These are phyloP conservation scores for Chalciporus sp. DNA, from an alignment of 1,284 basidiomycete genomes.

Conservation along the genomic window DNA sequence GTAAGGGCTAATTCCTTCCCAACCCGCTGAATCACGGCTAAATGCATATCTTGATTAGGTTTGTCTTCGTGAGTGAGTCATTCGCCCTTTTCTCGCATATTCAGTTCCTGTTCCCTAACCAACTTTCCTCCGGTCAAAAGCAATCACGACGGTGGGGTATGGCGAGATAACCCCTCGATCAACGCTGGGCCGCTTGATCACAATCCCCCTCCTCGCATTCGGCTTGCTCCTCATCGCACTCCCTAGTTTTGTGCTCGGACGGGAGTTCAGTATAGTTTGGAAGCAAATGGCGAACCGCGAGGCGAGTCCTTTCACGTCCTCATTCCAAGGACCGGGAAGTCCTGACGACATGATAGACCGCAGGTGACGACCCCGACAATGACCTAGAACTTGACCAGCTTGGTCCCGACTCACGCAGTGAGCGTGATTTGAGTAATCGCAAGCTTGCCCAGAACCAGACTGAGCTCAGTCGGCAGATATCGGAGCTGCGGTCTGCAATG, in stretches of 20 bases:
- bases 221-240: conserved; percentile 86
- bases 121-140: conserved; percentile 41
- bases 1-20: conserved; percentile 38
- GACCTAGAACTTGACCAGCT: conserved; percentile 2
- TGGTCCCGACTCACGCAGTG: conserved; percentile 16
- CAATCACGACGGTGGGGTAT: conserved; percentile 85
- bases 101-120: not conserved
- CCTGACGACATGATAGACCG: conserved; percentile 6
- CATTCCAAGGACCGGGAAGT: not conserved
- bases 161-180: conserved; percentile 86
- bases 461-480: conserved; percentile 62
- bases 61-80: conserved; percentile 52
- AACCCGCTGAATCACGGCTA: not conserved
- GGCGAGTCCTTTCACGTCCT: conserved; percentile 28
- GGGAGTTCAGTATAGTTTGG: conserved; percentile 88
- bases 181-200: conserved; percentile 80
- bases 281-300: conserved; percentile 69
- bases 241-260: conserved; percentile 85
- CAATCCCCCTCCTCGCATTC: conserved; percentile 82
- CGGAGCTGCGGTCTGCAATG: conserved; percentile 52
- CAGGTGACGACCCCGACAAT: not conserved
- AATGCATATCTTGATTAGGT: conserved; percentile 26
- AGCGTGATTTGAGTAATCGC: conserved; percentile 49
- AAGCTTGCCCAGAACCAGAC: conserved; percentile 65
- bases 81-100: not conserved